Base-by-base conservation (phyloP, 345 rosid species). In the Lepidium didymum region DNA sequence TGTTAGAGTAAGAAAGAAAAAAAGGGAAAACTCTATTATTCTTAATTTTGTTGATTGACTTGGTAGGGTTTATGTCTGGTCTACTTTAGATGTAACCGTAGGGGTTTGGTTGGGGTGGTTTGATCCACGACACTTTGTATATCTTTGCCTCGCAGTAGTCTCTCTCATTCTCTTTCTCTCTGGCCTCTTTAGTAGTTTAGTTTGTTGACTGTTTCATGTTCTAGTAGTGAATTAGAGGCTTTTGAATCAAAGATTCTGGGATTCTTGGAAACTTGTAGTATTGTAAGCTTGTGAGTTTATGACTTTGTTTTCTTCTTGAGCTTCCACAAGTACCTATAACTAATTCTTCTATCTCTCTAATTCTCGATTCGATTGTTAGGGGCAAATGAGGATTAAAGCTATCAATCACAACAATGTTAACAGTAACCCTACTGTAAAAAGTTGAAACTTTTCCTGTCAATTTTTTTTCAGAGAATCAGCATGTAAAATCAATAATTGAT, bases 71-170 rank as follows among this genome's bases (percentile, higher is more conserved):
- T 11, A 9, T 47, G 53, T 59, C 38, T 42, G 50, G 50, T 71
- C 52, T 41, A 65, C 67, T 16, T 57, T 65, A 66, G 72, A 73
- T 73, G 66, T 74, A 74, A 74, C 68, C 34, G 55, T 53, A 66
- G 72, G 66, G 47, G 33, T 29, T 29, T 7, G 58, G 7, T 57
- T 33, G 60, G 66, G 16, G 38, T 71, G 69, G 19, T 70, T 11
- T 52, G 21, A 2, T 19, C 21, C 36, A 40, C 31, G 40, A 52
- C 29, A 66, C 67, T 58, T 63, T 66, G 77, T 74, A 74, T 44
- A 67, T 74, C 73, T 25, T 10, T 50, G 72, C 41, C 61, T 34
- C 68, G 1, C 33, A 5, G 33, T 29, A 29, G 33, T 29, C 33
- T 36, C 29, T 19, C 43, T 8, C 51, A 13, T 5, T 50, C 23